phyloP scores from a whole-genome alignment of 2,329 filamentous ascomycete genomes.

The Fonsecaea multimorphosa region DNA sequence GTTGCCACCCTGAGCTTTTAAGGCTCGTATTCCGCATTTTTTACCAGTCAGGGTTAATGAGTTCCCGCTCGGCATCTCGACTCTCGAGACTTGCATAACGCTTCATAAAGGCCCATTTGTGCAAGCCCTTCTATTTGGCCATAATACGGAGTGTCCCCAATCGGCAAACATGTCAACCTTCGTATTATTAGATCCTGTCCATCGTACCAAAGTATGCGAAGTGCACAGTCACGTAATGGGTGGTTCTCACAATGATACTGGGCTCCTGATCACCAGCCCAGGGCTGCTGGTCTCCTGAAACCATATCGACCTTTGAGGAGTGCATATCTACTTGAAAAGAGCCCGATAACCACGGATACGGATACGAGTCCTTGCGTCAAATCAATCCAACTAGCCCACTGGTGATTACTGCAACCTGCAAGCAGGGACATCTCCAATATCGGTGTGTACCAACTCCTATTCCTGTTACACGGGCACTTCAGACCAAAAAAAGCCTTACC shows the following conservation, averaged over 20 bases:
- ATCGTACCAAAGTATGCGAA: background rate
- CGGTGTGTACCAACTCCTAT: background rate
- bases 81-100: background rate
- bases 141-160: constrained; percentile 1
- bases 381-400: background rate
- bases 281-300: too few relatives aligned
- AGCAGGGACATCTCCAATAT: background rate
- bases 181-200: too few relatives aligned
- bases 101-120: background rate
- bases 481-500: background rate
- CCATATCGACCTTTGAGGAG: background rate
- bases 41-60: constrained; percentile 5
- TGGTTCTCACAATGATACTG: too few relatives aligned
- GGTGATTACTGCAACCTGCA: background rate
- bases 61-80: background rate
- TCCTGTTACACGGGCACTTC: background rate
- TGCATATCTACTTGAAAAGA: background rate
- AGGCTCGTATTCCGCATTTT: constrained; percentile 6
- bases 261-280: too few relatives aligned
- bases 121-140: background rate
- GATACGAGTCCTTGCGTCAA: background rate
- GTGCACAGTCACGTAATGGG: too few relatives aligned
- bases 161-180: background rate
- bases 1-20: background rate
- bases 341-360: background rate